A percentile compares a stretch with the other conserved stretches of the same genome.
phyloP scores from a whole-genome alignment of 768 basidiomycete genomes.

The Gymnopilus dilepis region DNA sequence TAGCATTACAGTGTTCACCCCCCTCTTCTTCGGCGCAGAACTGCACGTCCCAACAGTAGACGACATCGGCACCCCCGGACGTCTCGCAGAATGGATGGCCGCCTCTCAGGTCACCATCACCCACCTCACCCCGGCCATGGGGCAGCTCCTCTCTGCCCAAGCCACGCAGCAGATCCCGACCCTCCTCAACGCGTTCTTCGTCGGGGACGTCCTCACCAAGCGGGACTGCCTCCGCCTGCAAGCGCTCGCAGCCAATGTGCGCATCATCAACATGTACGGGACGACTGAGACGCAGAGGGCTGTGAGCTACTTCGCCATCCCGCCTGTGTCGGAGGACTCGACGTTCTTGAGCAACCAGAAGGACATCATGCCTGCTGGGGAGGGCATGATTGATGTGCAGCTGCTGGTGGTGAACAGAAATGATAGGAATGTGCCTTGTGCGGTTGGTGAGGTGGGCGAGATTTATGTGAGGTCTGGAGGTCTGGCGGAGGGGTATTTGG shows the following conservation, averaged over 20 bases:
- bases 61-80: constrained; percentile 95
- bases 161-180: constrained; percentile 87
- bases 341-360: constrained; percentile 95
- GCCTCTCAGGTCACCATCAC: constrained; percentile 91
- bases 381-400: constrained; percentile 98
- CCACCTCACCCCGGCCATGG: constrained; percentile 98
- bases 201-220: constrained; percentile 98
- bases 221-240: constrained; percentile 96
- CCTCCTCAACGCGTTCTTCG: constrained; percentile 93
- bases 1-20: constrained; percentile 83
- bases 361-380: constrained; percentile 96
- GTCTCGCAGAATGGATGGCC: constrained; percentile 99
- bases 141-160: constrained; percentile 87
- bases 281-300: constrained; percentile 99
- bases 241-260: constrained; percentile 87
- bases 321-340: constrained; percentile 79
- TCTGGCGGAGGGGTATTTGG: constrained; percentile 93
- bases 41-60: constrained; percentile 96
- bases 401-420: constrained; percentile 93
- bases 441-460: constrained; percentile 96
- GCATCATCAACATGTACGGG: constrained; percentile 99
- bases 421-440: constrained; percentile 85
- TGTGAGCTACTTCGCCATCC: constrained; percentile 95
- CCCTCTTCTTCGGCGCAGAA: constrained; percentile 94
- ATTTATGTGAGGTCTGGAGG: constrained; percentile 98